Evolutionary conservation across 768 basidiomycete genomes (phyloP).

Genomic region (Lentinula guzmanii): DNA sequence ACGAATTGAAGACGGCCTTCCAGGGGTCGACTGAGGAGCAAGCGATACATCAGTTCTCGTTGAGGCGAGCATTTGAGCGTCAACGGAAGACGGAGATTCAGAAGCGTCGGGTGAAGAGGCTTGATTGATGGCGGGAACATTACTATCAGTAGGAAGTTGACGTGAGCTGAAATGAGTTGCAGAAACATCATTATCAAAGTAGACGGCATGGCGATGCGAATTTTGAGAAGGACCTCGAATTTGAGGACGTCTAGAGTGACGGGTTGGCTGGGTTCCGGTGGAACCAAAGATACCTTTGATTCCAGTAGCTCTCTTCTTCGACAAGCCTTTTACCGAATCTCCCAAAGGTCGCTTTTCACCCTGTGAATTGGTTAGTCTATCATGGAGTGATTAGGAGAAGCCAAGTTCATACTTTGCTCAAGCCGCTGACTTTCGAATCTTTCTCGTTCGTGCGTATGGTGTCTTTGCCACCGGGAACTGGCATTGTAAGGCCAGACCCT

Average conservation of each 20-base stretch:
- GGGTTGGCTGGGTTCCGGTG: neutral
- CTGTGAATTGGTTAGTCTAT: neutral
- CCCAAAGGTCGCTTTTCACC: neutral
- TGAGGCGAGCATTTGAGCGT: no score
- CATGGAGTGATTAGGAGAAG: neutral
- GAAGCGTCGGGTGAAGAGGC: neutral
- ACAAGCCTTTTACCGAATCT: neutral
- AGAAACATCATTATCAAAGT: neutral
- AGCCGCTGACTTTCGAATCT: neutral
- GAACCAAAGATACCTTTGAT: neutral
- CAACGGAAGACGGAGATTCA: neutral
- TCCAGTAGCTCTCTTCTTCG: neutral
- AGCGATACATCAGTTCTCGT: no score
- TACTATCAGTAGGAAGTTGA: neutral
- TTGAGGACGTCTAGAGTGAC: neutral
- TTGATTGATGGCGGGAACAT: neutral
- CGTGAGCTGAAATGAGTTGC: neutral
- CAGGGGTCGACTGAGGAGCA: no score
- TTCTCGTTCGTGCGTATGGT: neutral
- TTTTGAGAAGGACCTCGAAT: neutral
- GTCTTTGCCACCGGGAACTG: neutral
- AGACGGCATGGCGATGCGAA: neutral
- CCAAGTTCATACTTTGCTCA: neutral
- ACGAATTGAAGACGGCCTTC: no score
- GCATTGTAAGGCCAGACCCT: neutral